Conservation (phyloP, 257 asterid genomes). For the Solanum habrochaites region DNA sequence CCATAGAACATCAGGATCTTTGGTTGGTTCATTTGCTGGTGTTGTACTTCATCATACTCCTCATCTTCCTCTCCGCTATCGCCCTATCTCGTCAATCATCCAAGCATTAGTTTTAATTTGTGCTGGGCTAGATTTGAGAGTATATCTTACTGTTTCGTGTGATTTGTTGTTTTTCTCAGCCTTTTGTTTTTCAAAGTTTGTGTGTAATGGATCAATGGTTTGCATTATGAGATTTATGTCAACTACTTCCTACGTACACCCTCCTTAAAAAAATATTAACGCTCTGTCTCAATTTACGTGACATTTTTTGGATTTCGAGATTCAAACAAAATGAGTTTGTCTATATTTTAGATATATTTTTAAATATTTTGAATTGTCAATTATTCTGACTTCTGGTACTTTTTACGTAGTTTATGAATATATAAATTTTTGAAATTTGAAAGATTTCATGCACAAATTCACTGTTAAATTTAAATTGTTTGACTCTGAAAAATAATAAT, state of each 20-base stretch:
- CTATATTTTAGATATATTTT: too few relatives aligned
- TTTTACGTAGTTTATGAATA: too few relatives aligned
- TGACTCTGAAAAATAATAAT: too few relatives aligned
- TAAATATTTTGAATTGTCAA: too few relatives aligned
- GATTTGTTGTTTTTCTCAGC: not conserved
- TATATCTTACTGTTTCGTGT: not conserved
- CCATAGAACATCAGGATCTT: slow-evolving; percentile 50
- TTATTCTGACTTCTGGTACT: too few relatives aligned
- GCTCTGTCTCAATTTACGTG: too few relatives aligned
- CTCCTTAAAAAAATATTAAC: too few relatives aligned
- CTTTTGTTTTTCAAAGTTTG: not conserved
- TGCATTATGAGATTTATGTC: not conserved
- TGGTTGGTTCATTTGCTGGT: slow-evolving; percentile 59
- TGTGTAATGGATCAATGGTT: not conserved
- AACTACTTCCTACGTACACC: not conserved
- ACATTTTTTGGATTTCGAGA: too few relatives aligned
- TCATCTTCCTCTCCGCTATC: slow-evolving; percentile 41
- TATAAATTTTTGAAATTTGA: too few relatives aligned
- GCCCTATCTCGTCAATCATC: slow-evolving; percentile 31
- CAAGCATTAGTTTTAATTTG: not conserved
- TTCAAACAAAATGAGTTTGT: too few relatives aligned
- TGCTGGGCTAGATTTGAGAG: not conserved
- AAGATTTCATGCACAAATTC: too few relatives aligned
- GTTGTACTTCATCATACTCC: slow-evolving; percentile 30
- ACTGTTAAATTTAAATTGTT: too few relatives aligned